These are phyloP conservation scores for Leishmania major DNA, from an alignment of 208 protist genomes.

Conservation along the genomic window DNA sequence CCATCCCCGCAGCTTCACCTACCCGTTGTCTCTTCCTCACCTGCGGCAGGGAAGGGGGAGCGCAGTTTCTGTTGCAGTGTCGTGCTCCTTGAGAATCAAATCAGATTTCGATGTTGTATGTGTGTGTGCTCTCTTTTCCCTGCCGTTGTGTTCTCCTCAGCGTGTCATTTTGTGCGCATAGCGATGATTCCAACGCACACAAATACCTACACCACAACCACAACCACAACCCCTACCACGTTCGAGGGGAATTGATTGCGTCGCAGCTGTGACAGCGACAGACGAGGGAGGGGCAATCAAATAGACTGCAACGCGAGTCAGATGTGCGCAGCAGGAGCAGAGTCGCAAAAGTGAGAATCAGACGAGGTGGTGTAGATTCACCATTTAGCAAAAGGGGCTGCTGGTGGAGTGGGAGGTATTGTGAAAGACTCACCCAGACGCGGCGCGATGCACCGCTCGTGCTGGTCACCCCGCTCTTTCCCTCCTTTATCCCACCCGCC, in stretches of 20 bases:
- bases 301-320: background rate
- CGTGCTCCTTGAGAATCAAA: too few species aligned
- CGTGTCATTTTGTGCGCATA: background rate
- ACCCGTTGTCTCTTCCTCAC: background rate
- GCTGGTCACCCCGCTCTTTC: background rate
- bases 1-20: background rate
- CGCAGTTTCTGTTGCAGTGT: too few species aligned
- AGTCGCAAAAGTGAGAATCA: background rate
- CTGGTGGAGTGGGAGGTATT: background rate
- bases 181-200: background rate
- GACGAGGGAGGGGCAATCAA: background rate
- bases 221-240: background rate
- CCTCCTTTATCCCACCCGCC: background rate
- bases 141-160: background rate
- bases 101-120: background rate
- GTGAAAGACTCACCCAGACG: background rate
- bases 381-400: background rate
- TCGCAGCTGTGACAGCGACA: background rate
- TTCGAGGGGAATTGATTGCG: background rate
- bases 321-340: slow-evolving; percentile 4
- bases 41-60: background rate
- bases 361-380: background rate
- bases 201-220: background rate
- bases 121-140: background rate
- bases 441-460: background rate